phyloP scores from a whole-genome alignment of 1,139 yeast genomes.

The Protomyces inundatus region DNA sequence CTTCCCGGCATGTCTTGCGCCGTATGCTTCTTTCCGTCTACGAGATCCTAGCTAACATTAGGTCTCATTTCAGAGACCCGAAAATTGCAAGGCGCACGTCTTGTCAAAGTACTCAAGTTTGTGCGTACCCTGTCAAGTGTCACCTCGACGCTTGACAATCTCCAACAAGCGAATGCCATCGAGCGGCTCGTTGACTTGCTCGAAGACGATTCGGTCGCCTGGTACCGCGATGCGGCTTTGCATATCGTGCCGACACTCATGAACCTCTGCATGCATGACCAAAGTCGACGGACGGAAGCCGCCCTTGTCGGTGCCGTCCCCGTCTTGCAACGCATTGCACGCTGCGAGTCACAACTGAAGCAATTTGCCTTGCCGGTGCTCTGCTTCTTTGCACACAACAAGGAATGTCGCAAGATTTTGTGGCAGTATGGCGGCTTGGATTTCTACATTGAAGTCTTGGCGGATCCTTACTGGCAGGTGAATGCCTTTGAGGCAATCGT shows the following conservation, averaged over 20 bases:
- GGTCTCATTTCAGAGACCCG: slow-evolving; percentile 26
- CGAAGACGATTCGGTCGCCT: slow-evolving; percentile 10
- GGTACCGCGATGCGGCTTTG: slow-evolving; percentile 33
- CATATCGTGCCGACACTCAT: slow-evolving; percentile 40
- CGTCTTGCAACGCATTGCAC: slow-evolving; percentile 46
- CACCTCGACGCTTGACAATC: slow-evolving; percentile 33
- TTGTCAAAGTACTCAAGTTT: slow-evolving; percentile 36
- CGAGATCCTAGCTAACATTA: slow-evolving; percentile 29
- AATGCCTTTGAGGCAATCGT: slow-evolving; percentile 58
- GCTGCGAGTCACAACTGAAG: slow-evolving; percentile 49
- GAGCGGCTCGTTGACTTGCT: slow-evolving; percentile 34
- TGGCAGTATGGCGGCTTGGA: slow-evolving; percentile 45
- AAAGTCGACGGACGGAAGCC: slow-evolving; percentile 50
- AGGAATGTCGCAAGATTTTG: slow-evolving; percentile 43
- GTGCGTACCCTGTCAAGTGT: slow-evolving; percentile 37
- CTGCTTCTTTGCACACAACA: slow-evolving; percentile 56
- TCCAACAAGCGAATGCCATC: slow-evolving; percentile 38
- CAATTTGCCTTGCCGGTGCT: slow-evolving; percentile 60
- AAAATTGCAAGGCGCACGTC: slow-evolving; percentile 29
- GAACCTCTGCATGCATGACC: slow-evolving; percentile 57
- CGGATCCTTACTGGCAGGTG: slow-evolving; percentile 67
- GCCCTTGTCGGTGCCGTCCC: slow-evolving; percentile 54
- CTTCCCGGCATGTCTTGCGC: slow-evolving; percentile 31
- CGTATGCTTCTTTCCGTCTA: background rate
- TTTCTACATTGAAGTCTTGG: slow-evolving; percentile 47